Evolutionary conservation across 495 filamentous ascomycete genomes (phyloP), one percentile per base, ranked within the genome.

Genomic region (Gamarada debralockiae): DNA sequence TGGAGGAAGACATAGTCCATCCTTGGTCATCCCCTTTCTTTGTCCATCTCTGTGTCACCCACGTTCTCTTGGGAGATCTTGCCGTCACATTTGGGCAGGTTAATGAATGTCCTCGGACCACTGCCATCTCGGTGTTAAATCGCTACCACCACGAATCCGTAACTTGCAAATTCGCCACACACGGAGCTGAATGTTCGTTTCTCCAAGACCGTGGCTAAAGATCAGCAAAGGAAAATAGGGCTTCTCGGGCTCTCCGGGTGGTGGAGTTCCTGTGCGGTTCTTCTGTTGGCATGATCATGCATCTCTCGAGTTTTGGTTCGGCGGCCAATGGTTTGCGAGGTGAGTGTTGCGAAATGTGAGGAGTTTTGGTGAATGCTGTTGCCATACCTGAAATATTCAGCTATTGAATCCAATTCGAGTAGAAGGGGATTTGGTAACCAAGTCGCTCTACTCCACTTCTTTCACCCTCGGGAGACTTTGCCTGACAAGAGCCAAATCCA

Each of bases 161-260:
- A 76, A 14, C 83, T 86, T 2, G 87, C 84, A 14, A 91, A 62
- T 0, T 84, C 84, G 4, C 84, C 82, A 34, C 74, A 78, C 14
- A 90, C 56, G 58, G 87, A 78, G 38, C 82, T 86, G 68, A 90
- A 91, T 8, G 86, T 73, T 69, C 38, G 76, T 82, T 12, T 88
- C 87, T 4, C 84, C 87, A 1, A 91, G 71, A 1, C 88, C 88
- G 60, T 91, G 87, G 8, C 84, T 89, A 67, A 92, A 90, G 27
- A 92, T 71, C 65, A 85, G 75, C 0, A 87, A 84, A 2, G 87
- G 87, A 78, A 86, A 88, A 67, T 76, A 70, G 17, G 64, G 58
- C 39, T 67, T 55, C 7, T 44, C 38, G 9, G 52, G 48, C 36
- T 52, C 7, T 38, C 55, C 20, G 53, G 55, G 58, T 1, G 65